These are phyloP conservation scores for Trichoderma endophyticum DNA, from an alignment of 2,329 filamentous ascomycete species.

Conservation along the genomic window DNA sequence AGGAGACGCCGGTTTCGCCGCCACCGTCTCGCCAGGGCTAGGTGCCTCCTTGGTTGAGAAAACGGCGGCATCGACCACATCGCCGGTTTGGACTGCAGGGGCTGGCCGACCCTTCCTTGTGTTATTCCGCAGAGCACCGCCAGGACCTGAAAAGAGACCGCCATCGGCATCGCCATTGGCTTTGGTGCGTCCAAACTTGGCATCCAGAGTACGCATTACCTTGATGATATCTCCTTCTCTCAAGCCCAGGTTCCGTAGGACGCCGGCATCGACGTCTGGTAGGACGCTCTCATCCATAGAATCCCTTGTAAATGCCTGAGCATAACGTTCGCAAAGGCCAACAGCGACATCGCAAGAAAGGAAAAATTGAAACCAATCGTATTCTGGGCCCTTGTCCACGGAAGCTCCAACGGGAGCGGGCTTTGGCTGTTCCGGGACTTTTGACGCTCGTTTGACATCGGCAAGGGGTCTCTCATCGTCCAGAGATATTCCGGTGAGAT, in stretches of 20 bases:
- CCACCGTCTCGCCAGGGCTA: constrained; percentile 23
- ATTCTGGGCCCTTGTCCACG: constrained; percentile 63
- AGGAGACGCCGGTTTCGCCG: constrained; percentile 24
- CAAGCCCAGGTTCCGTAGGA: constrained; percentile 83
- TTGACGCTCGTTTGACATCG: constrained; percentile 64
- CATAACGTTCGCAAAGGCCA: constrained; percentile 90
- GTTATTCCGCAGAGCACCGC: constrained; percentile 89
- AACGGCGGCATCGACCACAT: constrained; percentile 82
- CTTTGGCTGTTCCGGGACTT: constrained; percentile 32
- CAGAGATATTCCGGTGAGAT: constrained; percentile 78
- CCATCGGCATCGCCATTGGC: constrained; percentile 56
- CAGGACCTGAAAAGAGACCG: constrained; percentile 87
- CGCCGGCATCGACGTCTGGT: constrained; percentile 79
- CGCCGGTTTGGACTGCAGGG: constrained; percentile 79
- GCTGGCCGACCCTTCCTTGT: constrained; percentile 87
- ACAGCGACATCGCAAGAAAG: constrained; percentile 86
- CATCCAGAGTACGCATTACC: constrained; percentile 85
- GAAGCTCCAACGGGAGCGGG: constrained; percentile 54
- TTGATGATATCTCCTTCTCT: constrained; percentile 96
- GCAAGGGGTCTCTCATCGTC: constrained; percentile 94
- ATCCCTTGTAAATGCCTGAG: constrained; percentile 82
- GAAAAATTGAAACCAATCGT: constrained; percentile 99
- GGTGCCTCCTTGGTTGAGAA: constrained; percentile 61
- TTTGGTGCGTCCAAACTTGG: constrained; percentile 66
- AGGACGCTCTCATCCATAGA: constrained; percentile 95